phyloP scores from a whole-genome alignment of 1,284 basidiomycete species.

The Moesziomyces parantarcticus region DNA sequence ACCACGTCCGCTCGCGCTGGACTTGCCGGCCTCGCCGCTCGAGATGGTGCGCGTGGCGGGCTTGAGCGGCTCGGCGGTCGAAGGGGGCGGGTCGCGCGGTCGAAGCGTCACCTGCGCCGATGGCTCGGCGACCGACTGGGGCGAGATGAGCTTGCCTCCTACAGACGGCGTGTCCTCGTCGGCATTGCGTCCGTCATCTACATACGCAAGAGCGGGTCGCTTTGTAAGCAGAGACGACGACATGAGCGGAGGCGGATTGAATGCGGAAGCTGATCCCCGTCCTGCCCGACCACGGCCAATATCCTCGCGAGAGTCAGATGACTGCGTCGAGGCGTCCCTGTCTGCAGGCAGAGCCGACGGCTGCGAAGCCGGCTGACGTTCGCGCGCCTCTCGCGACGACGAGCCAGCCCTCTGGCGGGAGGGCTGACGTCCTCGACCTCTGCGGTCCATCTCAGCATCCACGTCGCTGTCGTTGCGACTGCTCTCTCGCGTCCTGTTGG shows the following conservation, averaged over 20 bases:
- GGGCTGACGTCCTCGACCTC: slow-evolving; percentile 35
- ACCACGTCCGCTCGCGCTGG: slow-evolving; percentile 4
- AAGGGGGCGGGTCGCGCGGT: slow-evolving; percentile 46
- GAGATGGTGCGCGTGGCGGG: slow-evolving; percentile 33
- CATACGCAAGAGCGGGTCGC: slow-evolving; percentile 32
- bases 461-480: slow-evolving; percentile 28
- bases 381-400: slow-evolving; percentile 26
- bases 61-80: slow-evolving; percentile 49
- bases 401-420: slow-evolving; percentile 24
- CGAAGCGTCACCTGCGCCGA: slow-evolving; percentile 52
- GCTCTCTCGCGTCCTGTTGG: slow-evolving; percentile 20
- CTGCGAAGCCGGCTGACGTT: slow-evolving; percentile 15
- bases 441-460: slow-evolving; percentile 35
- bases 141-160: slow-evolving; percentile 41
- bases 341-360: slow-evolving; percentile 2
- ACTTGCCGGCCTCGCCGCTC: slow-evolving; percentile 8
- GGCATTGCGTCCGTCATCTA: slow-evolving; percentile 40
- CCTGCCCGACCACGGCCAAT: slow-evolving; percentile 19
- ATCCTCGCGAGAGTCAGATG: slow-evolving; percentile 15
- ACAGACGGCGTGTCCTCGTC: slow-evolving; percentile 49
- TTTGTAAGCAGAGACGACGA: slow-evolving; percentile 42
- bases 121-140: slow-evolving; percentile 42
- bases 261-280: slow-evolving; percentile 8
- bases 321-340: background rate
- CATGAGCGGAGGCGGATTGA: slow-evolving; percentile 33